Evolutionary conservation across 768 basidiomycete genomes (phyloP).

Genomic region (Lactifluus pinguis): DNA sequence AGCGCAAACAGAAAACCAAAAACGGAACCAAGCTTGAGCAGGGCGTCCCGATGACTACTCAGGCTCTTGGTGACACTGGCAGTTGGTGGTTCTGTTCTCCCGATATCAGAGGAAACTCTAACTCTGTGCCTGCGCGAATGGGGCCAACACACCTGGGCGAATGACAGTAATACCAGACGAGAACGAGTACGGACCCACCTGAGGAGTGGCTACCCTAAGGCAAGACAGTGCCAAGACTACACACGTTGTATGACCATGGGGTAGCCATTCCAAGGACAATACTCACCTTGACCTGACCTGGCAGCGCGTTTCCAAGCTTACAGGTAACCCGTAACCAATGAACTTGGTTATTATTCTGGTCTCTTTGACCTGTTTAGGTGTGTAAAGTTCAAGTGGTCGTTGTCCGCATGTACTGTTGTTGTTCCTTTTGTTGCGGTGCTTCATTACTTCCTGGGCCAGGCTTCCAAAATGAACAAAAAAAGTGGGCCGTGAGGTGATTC

Average conservation of each 20-base stretch:
- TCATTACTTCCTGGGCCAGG: neutral
- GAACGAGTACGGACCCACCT: neutral
- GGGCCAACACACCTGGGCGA: too few relatives aligned
- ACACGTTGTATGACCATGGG: too few relatives aligned
- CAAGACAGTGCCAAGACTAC: too few relatives aligned
- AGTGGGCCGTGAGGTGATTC: neutral
- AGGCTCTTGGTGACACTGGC: too few relatives aligned
- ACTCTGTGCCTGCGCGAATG: too few relatives aligned
- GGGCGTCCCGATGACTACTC: neutral
- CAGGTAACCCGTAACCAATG: too few relatives aligned
- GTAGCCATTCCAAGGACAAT: neutral
- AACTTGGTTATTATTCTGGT: too few relatives aligned
- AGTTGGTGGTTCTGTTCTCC: neutral
- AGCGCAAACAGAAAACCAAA: neutral
- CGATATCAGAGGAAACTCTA: neutral
- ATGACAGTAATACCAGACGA: too few relatives aligned
- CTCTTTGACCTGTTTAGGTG: neutral
- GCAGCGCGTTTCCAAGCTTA: too few relatives aligned
- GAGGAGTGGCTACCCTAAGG: too few relatives aligned
- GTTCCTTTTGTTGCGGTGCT: neutral
- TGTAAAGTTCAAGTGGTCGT: neutral
- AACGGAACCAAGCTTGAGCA: neutral
- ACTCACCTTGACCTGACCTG: neutral
- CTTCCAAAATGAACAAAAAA: neutral
- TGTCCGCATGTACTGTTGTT: neutral